Percentiles rank a stretch among this genome's conserved stretches.
Conservation (phyloP, 768 basidiomycete genomes). For the Kwoniella dejecticola region DNA sequence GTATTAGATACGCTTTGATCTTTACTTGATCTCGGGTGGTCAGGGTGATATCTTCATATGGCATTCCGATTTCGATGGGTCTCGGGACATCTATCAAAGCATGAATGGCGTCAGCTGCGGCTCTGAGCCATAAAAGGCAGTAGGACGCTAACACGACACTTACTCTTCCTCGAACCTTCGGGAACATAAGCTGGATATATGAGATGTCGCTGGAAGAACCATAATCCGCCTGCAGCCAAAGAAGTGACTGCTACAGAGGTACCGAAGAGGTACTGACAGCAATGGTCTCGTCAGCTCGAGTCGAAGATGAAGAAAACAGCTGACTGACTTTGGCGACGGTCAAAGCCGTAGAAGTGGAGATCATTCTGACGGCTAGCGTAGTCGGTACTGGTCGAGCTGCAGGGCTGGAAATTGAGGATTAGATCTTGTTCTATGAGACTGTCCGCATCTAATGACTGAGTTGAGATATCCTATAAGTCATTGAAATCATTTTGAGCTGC, state of each 20-base stretch:
- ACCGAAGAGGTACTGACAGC: conserved; percentile 37
- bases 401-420: background rate
- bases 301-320: background rate
- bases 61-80: conserved; percentile 70
- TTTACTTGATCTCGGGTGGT: conserved; percentile 71
- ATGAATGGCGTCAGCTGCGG: background rate
- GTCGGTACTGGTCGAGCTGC: background rate
- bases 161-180: conserved; percentile 76
- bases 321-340: conserved; percentile 18
- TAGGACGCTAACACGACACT: conserved; percentile 35
- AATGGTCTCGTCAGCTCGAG: background rate
- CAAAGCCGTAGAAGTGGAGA: conserved; percentile 15
- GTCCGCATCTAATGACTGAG: too few species aligned
- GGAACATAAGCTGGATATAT: conserved; percentile 87
- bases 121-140: too few species aligned
- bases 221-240: conserved; percentile 61
- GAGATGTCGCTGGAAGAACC: conserved; percentile 83
- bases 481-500: too few species aligned
- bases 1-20: conserved; percentile 74
- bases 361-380: conserved; percentile 11
- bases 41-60: conserved; percentile 74
- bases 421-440: too few species aligned
- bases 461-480: too few species aligned
- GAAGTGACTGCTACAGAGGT: conserved; percentile 23
- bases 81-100: conserved; percentile 60